phyloP scores from a whole-genome alignment of 2,329 filamentous ascomycete species.

The Trichoderma sp. region DNA sequence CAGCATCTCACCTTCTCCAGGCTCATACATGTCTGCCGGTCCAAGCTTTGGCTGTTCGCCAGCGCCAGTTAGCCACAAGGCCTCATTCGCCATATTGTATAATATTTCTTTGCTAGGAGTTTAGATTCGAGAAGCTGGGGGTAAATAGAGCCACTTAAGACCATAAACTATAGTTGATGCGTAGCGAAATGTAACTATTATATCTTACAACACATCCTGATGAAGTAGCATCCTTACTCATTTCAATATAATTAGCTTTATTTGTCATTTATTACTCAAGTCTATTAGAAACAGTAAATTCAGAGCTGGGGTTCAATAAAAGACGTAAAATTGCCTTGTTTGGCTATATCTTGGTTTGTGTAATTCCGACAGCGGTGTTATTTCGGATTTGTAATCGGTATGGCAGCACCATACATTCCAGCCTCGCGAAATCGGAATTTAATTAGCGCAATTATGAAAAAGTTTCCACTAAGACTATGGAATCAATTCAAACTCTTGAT shows the following conservation, averaged over 20 bases:
- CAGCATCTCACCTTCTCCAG: constrained; percentile 5
- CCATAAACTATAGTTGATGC: not conserved
- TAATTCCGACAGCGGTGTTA: not conserved
- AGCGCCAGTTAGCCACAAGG: not conserved
- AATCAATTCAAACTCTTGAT: not conserved
- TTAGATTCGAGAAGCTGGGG: not conserved
- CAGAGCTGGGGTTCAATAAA: not conserved
- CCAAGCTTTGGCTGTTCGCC: not conserved
- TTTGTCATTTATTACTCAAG: constrained; percentile 8
- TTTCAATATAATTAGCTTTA: not conserved
- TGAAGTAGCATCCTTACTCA: not conserved
- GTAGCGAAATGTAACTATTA: not conserved
- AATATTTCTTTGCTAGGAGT: not conserved
- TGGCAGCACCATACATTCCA: not conserved
- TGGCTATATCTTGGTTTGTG: not conserved
- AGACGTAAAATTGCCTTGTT: not conserved
- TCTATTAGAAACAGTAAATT: not conserved
- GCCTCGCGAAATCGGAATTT: not conserved
- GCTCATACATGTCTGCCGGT: not conserved
- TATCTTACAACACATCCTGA: not conserved
- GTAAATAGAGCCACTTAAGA: not conserved
- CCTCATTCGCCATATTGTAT: not conserved
- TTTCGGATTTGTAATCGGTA: constrained; percentile 6
- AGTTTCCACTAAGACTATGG: not conserved
- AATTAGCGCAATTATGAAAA: not conserved